These are phyloP conservation scores for Exophiala phaeomuriformis DNA, from an alignment of 2,329 filamentous ascomycete species.

Conservation along the genomic window DNA sequence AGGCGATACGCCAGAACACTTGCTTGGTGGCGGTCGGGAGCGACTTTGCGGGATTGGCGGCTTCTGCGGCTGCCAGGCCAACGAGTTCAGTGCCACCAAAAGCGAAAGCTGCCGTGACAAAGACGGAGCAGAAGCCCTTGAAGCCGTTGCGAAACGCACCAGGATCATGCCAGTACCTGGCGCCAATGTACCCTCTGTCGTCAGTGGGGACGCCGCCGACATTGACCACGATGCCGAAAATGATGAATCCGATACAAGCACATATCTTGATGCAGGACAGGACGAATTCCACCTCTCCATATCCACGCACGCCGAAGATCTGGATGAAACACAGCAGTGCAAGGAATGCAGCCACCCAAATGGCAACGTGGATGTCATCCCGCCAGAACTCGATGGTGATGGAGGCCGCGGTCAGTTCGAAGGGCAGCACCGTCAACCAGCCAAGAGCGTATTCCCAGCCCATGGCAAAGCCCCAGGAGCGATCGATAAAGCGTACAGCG, in stretches of 20 bases:
- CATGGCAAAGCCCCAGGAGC: constrained; percentile 34
- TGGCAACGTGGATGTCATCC: constrained; percentile 29
- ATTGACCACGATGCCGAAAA: constrained; percentile 78
- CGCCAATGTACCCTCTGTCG: constrained; percentile 65
- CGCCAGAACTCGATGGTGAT: constrained; percentile 23
- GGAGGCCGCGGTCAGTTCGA: constrained; percentile 20
- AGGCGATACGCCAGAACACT: constrained; percentile 84
- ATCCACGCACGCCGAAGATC: constrained; percentile 72
- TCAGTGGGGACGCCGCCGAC: constrained; percentile 64
- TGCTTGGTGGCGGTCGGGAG: constrained; percentile 83
- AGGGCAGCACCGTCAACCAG: constrained; percentile 20
- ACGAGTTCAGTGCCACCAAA: constrained; percentile 58
- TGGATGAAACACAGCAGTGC: constrained; percentile 66
- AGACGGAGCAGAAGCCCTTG: constrained; percentile 50
- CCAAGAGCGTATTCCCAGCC: constrained; percentile 39
- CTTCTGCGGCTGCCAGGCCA: constrained; percentile 54
- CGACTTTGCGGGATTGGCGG: constrained; percentile 56
- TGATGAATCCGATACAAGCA: constrained; percentile 79
- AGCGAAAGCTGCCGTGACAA: constrained; percentile 57
- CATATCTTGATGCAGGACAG: constrained; percentile 74
- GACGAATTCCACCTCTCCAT: constrained; percentile 74
- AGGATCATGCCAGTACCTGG: constrained; percentile 65
- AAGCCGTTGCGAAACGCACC: constrained; percentile 66
- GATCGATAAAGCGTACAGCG: constrained; percentile 52
- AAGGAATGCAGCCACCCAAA: constrained; percentile 63